Base-by-base conservation (phyloP, 371 early-diverging fungal species). In the Actinomucor elegans region DNA sequence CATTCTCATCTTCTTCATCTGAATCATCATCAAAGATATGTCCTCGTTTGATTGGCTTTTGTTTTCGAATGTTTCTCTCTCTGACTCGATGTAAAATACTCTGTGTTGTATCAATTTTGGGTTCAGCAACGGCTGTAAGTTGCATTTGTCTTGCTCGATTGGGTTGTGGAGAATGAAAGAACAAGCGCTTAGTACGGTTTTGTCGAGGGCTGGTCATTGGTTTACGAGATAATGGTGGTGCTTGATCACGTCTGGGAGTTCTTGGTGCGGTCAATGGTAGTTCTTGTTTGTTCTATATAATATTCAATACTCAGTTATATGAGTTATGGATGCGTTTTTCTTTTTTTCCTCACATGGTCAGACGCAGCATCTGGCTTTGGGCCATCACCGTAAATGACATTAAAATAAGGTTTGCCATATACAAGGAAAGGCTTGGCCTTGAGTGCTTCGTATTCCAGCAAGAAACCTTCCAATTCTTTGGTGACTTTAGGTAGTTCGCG, bases 401-500 rank as follows among this genome's bases (percentile, higher is more conserved):
- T 52, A 14, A 68, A 49, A 44, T 77, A 77, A 4, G 75, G 55
- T 46, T 66, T 53, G 9, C 75, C 75, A 48, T 69, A 59, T 0
- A 77, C 67, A 34, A 64, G 49, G 43, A 77, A 77, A 9, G 69
- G 55, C 12, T 46, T 53, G 2, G 68, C 66, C 14, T 55, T 69
- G 3, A 59, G 44, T 3, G 62, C 60, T 43, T 74, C 62, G 42
- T 58, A 74, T 48, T 77, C 78, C 14, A 57, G 18, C 9, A 77
- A 48, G 1, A 69, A 63, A 9, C 67, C 67, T 32, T 70, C 68
- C 31, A 77, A 48, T 32, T 74, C 78, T 28, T 64, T 61, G 28
- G 51, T 46, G 44, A 66, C 74, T 53, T 67, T 71, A 17, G 78
- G 78, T 15, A 77, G 48, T 45, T 77, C 75, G 38, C 67, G 52